These are phyloP conservation scores for Rutstroemia sp. DNA, from an alignment of 2,329 filamentous ascomycete species.

Conservation along the genomic window DNA sequence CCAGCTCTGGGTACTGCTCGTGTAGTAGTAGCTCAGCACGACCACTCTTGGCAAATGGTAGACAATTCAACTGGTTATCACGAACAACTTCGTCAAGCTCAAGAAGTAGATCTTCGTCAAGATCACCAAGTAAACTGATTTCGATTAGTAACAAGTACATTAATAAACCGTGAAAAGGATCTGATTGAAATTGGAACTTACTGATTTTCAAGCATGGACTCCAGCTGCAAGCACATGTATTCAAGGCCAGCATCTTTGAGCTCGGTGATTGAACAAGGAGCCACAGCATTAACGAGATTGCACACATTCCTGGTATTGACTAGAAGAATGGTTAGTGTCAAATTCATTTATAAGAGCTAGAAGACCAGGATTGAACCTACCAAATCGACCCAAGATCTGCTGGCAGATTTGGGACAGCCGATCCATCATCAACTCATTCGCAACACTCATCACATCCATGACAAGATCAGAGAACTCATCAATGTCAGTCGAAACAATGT, in stretches of 20 bases:
- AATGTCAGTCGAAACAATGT: conserved; percentile 60
- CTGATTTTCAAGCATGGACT: conserved; percentile 86
- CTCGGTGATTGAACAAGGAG: conserved; percentile 71
- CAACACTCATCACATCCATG: conserved; percentile 80
- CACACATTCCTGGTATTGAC: conserved; percentile 83
- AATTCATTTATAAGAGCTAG: not conserved
- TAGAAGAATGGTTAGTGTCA: conserved; percentile 24
- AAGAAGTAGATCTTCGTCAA: conserved; percentile 74
- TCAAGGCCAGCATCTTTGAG: conserved; percentile 87
- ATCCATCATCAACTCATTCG: conserved; percentile 94
- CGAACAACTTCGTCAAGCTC: conserved; percentile 77
- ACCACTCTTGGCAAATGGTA: conserved; percentile 71
- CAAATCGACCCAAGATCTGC: conserved; percentile 70
- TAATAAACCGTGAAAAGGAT: no score
- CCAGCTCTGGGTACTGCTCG: conserved; percentile 37
- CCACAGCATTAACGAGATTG: conserved; percentile 76
- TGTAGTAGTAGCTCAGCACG: conserved; percentile 60
- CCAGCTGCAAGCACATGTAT: conserved; percentile 86
- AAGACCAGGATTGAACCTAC: conserved; percentile 34
- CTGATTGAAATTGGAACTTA: not conserved
- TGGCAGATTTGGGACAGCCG: conserved; percentile 87
- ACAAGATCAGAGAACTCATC: conserved; percentile 86
- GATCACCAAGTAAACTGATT: conserved; percentile 62
- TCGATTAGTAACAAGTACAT: not conserved
- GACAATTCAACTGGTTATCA: conserved; percentile 71